These are phyloP conservation scores for thale cress (Arabidopsis thaliana) DNA, from an alignment of 345 rosid genomes.

Conservation along the genomic window TAIR10.1 NC_003074.8:16506501-16507000, in stretches of 20 bases:
- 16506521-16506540: slow-evolving; percentile 8
- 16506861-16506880: neutral
- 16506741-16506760: slow-evolving; percentile 1
- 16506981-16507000: neutral
- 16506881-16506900: neutral
- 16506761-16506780: slow-evolving; percentile 74
- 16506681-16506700: slow-evolving; percentile 53
- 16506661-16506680: slow-evolving; percentile 64
- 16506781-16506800: slow-evolving; percentile 72
- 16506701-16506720: neutral
- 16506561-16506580: neutral
- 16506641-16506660: slow-evolving; percentile 80
- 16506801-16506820: slow-evolving; percentile 26
- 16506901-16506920: neutral
- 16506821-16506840: neutral
- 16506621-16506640: slow-evolving; percentile 91
- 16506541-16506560: neutral
- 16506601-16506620: slow-evolving; percentile 97
- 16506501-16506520: slow-evolving; percentile 56
- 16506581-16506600: slow-evolving; percentile 62
- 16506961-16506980: neutral
- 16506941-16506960: neutral
- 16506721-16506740: neutral
- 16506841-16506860: slow-evolving; percentile 4
- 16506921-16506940: neutral